phyloP scores from a whole-genome alignment of 2,329 filamentous ascomycete species.

The Cucurbitaria berberidis region DNA sequence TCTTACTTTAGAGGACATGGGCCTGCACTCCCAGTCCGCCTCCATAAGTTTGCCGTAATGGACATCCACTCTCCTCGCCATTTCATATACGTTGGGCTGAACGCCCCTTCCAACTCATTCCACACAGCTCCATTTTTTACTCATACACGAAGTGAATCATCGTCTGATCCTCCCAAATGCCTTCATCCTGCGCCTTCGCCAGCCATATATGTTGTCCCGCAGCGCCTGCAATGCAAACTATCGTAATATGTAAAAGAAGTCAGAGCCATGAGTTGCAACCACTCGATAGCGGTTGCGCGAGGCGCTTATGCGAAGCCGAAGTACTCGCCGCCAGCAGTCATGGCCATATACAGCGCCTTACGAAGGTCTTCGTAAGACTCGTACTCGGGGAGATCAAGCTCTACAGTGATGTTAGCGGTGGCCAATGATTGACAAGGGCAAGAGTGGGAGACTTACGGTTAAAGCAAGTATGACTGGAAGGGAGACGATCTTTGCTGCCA shows the following conservation, averaged over 20 bases:
- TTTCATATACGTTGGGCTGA: not conserved
- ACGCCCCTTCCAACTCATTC: conserved; percentile 1
- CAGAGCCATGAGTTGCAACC: conserved; percentile 5
- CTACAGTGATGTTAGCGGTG: conserved; percentile 59
- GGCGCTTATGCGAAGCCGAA: conserved; percentile 86
- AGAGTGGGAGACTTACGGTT: conserved; percentile 75
- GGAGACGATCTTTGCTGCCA: conserved; percentile 92
- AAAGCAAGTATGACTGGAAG: conserved; percentile 98
- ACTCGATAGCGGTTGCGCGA: conserved; percentile 1
- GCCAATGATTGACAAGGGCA: not conserved
- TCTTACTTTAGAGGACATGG: conserved; percentile 12
- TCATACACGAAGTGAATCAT: conserved; percentile 1
- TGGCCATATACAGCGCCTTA: conserved; percentile 88
- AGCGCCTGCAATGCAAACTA: conserved; percentile 43
- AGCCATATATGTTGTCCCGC: not conserved
- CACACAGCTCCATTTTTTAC: not conserved
- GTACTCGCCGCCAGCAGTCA: conserved; percentile 96
- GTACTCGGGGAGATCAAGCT: conserved; percentile 97
- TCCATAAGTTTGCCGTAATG: conserved; percentile 9
- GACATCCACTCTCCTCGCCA: not conserved
- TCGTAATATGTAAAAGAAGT: conserved; percentile 23
- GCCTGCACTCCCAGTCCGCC: conserved; percentile 41
- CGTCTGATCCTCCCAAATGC: not conserved
- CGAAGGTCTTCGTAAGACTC: conserved; percentile 92
- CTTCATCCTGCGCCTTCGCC: conserved; percentile 4